Conservation (phyloP, 2,329 filamentous ascomycete genomes). For the Lasiodiplodia citricola region DNA sequence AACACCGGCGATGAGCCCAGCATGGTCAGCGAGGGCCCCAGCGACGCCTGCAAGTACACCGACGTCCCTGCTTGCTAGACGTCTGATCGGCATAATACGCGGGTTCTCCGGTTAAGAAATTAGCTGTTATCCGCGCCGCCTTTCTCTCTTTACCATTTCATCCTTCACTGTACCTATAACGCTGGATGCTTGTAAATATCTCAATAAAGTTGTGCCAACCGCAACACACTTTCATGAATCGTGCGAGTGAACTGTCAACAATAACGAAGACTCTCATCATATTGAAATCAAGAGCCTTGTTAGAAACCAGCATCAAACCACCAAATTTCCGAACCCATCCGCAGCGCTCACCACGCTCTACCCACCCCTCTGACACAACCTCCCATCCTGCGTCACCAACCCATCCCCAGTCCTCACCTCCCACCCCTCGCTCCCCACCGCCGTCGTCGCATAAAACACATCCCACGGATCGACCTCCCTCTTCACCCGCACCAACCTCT, state of each 20-base stretch:
- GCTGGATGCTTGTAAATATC: slow-evolving; percentile 6
- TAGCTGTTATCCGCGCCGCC: background rate
- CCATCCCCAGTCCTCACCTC: slow-evolving; percentile 30
- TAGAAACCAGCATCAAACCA: too few species aligned
- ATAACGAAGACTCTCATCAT: too few species aligned
- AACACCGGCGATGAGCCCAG: slow-evolving; percentile 41
- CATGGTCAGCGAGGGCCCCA: slow-evolving; percentile 38
- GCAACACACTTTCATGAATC: background rate
- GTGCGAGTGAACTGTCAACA: background rate
- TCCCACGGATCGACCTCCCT: slow-evolving; percentile 32
- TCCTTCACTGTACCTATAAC: background rate
- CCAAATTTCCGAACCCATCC: background rate
- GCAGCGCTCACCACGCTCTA: background rate
- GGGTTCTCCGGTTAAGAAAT: background rate
- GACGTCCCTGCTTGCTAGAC: slow-evolving; percentile 16
- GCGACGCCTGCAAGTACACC: slow-evolving; percentile 39
- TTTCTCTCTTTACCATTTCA: background rate
- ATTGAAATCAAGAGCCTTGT: too few species aligned
- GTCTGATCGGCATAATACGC: background rate
- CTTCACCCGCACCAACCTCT: slow-evolving; percentile 33
- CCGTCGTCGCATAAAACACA: slow-evolving; percentile 33
- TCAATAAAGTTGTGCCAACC: background rate
- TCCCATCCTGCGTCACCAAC: slow-evolving; percentile 27
- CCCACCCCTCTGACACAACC: slow-evolving; percentile 26
- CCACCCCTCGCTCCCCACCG: slow-evolving; percentile 37